Percentiles rank a stretch among this genome's conserved stretches.
These are phyloP conservation scores for Alternaria arborescens DNA, from an alignment of 2,329 filamentous ascomycete species.

Conservation along the genomic window DNA sequence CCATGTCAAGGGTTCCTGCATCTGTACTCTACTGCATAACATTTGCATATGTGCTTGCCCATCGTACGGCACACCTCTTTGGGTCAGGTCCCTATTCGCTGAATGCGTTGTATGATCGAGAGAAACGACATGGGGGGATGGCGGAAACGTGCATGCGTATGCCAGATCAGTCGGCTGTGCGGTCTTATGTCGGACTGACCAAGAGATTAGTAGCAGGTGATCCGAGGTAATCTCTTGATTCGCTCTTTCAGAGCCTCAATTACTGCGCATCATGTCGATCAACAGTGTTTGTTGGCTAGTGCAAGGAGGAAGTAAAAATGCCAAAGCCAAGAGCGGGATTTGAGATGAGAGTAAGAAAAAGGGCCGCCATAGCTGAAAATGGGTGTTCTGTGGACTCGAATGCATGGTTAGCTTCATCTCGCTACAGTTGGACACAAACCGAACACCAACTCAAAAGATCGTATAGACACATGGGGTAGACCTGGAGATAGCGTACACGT, in stretches of 20 bases:
- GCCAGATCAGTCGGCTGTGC: neutral
- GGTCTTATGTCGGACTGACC: conserved; percentile 2
- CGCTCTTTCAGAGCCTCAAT: neutral
- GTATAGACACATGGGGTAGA: neutral
- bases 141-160: neutral
- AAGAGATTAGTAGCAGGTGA: neutral
- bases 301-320: neutral
- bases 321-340: neutral
- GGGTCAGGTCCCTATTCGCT: neutral
- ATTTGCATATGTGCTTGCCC: neutral
- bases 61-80: neutral
- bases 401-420: neutral
- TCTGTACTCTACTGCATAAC: neutral
- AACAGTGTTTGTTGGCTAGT: neutral
- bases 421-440: neutral
- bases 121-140: neutral
- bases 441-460: neutral
- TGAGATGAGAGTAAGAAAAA: neutral
- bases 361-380: neutral
- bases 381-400: neutral
- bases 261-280: neutral
- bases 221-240: neutral
- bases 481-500: neutral
- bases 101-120: neutral
- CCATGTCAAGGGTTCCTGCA: neutral